These are phyloP conservation scores for Pseudogymnoascus sp. DNA, from an alignment of 2,329 filamentous ascomycete genomes.

Conservation along the genomic window DNA sequence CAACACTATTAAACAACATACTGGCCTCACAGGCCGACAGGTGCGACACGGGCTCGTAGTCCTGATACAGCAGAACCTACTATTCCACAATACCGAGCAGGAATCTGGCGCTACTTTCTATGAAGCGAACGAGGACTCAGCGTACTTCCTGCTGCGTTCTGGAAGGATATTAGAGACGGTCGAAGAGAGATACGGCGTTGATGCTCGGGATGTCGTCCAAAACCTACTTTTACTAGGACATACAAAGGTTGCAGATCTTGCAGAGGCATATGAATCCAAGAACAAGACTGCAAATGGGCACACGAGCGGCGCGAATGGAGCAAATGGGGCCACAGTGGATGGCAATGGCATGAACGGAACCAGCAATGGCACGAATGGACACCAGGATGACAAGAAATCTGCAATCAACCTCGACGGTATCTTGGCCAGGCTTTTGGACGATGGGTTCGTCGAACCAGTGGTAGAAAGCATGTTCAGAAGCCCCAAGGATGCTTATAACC, in stretches of 20 bases:
- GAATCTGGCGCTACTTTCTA: slow-evolving; percentile 63
- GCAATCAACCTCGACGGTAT: slow-evolving; percentile 27
- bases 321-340: slow-evolving; percentile 9
- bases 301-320: slow-evolving; percentile 27
- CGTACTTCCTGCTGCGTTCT: slow-evolving; percentile 73
- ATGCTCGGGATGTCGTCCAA: slow-evolving; percentile 65
- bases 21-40: slow-evolving; percentile 64
- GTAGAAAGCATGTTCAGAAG: slow-evolving; percentile 48
- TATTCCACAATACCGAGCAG: slow-evolving; percentile 61
- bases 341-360: slow-evolving; percentile 12
- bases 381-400: slow-evolving; percentile 14
- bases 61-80: slow-evolving; percentile 79
- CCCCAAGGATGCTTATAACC: slow-evolving; percentile 49
- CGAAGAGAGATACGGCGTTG: slow-evolving; percentile 63
- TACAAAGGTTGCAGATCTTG: slow-evolving; percentile 61
- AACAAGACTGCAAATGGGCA: slow-evolving; percentile 18
- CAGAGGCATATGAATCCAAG: slow-evolving; percentile 47
- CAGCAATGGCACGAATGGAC: slow-evolving; percentile 18
- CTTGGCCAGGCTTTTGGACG: slow-evolving; percentile 45
- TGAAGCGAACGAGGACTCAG: slow-evolving; percentile 70
- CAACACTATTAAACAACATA: slow-evolving; percentile 59
- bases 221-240: slow-evolving; percentile 71
- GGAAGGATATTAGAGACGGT: slow-evolving; percentile 75
- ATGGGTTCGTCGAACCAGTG: slow-evolving; percentile 61
- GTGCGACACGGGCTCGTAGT: slow-evolving; percentile 74